A percentile compares a stretch with the other conserved stretches of the same genome.
Evolutionary conservation across 176 grass and related monocot genomes (phyloP).

Genomic region (bread wheat (Triticum aestivum)): DNA sequence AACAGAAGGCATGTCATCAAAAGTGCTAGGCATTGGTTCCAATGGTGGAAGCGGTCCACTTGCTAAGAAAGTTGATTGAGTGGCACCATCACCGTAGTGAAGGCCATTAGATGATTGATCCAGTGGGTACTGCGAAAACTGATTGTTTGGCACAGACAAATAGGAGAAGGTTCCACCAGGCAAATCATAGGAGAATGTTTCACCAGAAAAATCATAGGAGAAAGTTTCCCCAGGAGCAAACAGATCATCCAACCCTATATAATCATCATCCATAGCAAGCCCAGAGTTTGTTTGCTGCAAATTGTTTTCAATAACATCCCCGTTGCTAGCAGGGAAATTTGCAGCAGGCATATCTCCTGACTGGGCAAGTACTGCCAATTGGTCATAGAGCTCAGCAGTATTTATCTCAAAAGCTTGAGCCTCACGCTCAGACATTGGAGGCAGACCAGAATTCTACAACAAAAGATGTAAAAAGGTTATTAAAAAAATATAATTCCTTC

Average conservation of each 20-base stretch:
- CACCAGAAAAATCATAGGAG: constrained; percentile 10
- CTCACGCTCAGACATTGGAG: constrained; percentile 33
- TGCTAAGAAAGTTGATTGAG: not conserved
- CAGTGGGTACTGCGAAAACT: constrained; percentile 4
- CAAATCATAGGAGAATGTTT: not conserved
- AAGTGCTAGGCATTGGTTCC: not conserved
- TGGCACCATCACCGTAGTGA: not conserved
- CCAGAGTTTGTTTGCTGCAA: constrained; percentile 20
- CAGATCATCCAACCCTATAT: constrained; percentile 61
- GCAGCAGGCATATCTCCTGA: not conserved
- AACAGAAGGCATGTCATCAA: constrained; percentile 23
- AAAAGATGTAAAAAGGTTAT: not conserved
- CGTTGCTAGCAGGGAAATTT: not conserved
- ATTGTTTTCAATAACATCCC: not conserved
- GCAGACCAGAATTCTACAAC: constrained; percentile 42
- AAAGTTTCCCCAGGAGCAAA: constrained; percentile 17
- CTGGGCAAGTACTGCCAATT: constrained; percentile 41
- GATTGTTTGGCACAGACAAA: not conserved
- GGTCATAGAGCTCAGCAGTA: constrained; percentile 34
- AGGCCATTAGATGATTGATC: not conserved
- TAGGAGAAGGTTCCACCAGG: not conserved
- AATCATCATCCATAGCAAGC: constrained; percentile 41
- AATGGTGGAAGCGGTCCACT: not conserved
- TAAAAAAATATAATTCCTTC: constrained; percentile 3
- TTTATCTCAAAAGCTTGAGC: constrained; percentile 31